Percentiles rank a stretch among this genome's conserved stretches.
Evolutionary conservation across 768 basidiomycete species (phyloP).

Genomic region (Lenzites betulinus): DNA sequence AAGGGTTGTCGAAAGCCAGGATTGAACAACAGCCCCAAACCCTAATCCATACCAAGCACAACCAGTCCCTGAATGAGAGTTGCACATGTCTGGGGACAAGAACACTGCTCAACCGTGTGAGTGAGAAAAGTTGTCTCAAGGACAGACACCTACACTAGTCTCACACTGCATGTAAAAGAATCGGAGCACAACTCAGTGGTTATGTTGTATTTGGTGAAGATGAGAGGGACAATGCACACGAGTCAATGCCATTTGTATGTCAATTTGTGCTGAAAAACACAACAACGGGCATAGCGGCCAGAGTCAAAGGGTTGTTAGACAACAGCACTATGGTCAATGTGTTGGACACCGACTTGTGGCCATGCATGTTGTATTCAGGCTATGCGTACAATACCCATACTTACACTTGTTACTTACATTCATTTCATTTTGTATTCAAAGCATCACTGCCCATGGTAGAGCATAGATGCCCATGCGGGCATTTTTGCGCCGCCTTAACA

Average conservation of each 20-base stretch:
- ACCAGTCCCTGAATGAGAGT: not conserved
- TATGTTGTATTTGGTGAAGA: not conserved
- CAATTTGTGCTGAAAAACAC: not conserved
- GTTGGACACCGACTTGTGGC: slow-evolving; percentile 23
- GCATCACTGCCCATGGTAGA: not conserved
- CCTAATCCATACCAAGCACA: too few species aligned
- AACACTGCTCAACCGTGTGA: not conserved
- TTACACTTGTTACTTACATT: too few species aligned
- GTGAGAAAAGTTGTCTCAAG: not conserved
- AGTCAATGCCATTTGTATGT: not conserved
- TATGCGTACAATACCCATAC: too few species aligned
- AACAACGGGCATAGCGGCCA: not conserved
- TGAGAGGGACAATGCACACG: not conserved
- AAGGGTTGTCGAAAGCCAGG: not conserved
- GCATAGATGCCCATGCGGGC: too few species aligned
- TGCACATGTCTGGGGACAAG: not conserved
- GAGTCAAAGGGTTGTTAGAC: slow-evolving; percentile 26
- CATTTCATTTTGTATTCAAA: too few species aligned
- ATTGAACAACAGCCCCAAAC: not conserved
- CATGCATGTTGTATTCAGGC: not conserved
- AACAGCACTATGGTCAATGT: slow-evolving; percentile 36
- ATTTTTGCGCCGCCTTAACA: not conserved
- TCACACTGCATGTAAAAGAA: not conserved
- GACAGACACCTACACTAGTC: not conserved
- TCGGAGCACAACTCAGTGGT: not conserved